These are phyloP conservation scores for Leucocoprinus birnbaumii DNA, from an alignment of 768 basidiomycete species.

Conservation along the genomic window DNA sequence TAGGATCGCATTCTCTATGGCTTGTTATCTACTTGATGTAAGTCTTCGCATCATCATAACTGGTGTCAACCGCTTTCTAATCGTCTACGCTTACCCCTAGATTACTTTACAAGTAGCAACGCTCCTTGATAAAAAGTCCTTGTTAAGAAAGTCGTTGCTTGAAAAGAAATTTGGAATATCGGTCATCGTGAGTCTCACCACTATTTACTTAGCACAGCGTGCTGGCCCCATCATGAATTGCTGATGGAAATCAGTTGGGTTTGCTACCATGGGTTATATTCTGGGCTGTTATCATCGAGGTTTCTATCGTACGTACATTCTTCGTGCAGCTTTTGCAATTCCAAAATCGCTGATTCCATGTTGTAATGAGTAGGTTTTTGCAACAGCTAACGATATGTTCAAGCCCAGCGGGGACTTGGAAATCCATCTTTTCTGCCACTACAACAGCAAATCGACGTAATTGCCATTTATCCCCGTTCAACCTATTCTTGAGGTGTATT, in stretches of 20 bases:
- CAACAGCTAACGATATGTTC: background rate
- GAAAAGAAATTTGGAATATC: background rate
- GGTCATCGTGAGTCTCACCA: background rate
- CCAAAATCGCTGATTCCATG: background rate
- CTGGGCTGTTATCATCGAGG: conserved; percentile 1
- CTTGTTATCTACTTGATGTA: conserved; percentile 8
- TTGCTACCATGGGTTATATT: conserved; percentile 5
- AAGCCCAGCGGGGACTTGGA: background rate
- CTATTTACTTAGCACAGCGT: no score
- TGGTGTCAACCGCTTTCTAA: background rate
- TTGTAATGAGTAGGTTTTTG: background rate
- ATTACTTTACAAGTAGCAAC: background rate
- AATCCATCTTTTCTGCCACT: conserved; percentile 4
- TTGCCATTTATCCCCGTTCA: background rate
- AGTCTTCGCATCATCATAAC: background rate
- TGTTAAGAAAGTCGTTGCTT: background rate
- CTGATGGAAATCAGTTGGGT: background rate
- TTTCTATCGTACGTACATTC: conserved; percentile 1
- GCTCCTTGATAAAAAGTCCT: background rate
- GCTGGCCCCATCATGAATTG: no score
- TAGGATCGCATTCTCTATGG: conserved; percentile 7
- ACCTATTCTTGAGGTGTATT: background rate
- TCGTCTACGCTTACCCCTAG: background rate
- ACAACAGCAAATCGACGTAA: background rate
- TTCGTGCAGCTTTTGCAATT: background rate